Percentiles rank a stretch among this genome's conserved stretches.
Conservation (phyloP, 148 eudicot species). For the Persicaria tinctoria region DNA sequence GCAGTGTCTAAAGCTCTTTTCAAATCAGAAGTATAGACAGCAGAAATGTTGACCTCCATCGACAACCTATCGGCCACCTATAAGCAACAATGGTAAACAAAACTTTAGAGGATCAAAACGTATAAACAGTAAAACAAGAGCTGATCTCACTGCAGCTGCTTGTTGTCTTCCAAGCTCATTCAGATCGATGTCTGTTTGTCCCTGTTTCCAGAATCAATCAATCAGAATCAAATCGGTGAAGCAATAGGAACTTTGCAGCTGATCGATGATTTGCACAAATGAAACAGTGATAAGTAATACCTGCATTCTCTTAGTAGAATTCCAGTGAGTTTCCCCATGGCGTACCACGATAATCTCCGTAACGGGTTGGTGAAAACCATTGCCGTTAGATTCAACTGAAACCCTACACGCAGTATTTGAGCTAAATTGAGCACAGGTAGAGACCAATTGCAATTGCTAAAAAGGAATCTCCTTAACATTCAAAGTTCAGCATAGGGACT, state of each 20-base stretch:
- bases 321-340: conserved; percentile 80
- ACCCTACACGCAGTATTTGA: background rate
- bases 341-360: conserved; percentile 49
- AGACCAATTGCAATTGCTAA: background rate
- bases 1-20: conserved; percentile 79
- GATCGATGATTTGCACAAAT: background rate
- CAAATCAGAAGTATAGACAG: conserved; percentile 76
- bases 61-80: conserved; percentile 72
- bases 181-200: conserved; percentile 77
- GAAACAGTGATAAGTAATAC: conserved; percentile 16
- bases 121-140: background rate
- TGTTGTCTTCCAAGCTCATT: conserved; percentile 80
- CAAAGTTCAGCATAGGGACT: background rate
- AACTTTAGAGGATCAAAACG: background rate
- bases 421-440: background rate
- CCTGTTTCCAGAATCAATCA: conserved; percentile 27
- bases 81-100: conserved; percentile 12
- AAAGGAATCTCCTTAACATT: background rate
- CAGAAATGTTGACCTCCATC: conserved; percentile 56
- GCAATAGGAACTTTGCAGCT: background rate
- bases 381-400: conserved; percentile 15
- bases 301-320: conserved; percentile 60
- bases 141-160: conserved; percentile 59
- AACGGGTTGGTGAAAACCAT: conserved; percentile 13
- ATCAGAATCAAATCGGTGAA: background rate